Base-by-base conservation (phyloP, 768 basidiomycete species). In the Boletus bicolor region DNA sequence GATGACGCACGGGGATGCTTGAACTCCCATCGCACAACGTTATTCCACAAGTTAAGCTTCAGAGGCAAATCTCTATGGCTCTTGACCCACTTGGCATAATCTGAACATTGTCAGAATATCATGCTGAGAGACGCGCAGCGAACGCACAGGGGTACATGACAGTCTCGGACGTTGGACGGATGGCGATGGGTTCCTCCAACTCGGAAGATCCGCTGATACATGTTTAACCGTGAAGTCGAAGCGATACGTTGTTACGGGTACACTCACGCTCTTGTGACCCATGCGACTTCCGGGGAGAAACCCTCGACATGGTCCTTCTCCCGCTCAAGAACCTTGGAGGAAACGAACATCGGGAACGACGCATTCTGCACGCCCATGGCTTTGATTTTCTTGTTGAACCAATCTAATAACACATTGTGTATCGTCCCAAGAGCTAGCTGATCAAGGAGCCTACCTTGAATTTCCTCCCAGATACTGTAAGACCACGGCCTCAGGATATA, bases 321-420 rank as follows among this genome's bases (percentile, higher is more conserved):
- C 51, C 91, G 83, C 73, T 99, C 95, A 54, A 99, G 82, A 26
- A 95, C 91, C 54, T 91, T 93, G 55, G 82, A 73, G 0, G 94
- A 95, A 35, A 99, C 90, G 65, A 98, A 98, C 93, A 99, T 98
- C 4, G 97, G 97, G 82, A 99, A 99, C 69, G 98, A 99, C 5
- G 93, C 87, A 70, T 98, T 98, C 71, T 97, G 91, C 17, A 98
- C 96, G 44, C 88, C 97, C 68, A 98, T 82, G 61, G 89, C 89
- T 74, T 91, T 94, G 79, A 98, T 99, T 65, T 87, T 78, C 38
- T 75, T 73, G 72, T 99, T 90, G 78, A 98, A 98, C 93, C 94
- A 99, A 53, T 81, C 91, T 94, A n/a, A 21, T 36, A 35, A 26
- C 10, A 28, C 11, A n/a, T 53, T 11, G 38, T 34, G n/a, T 21